Percentiles rank a stretch among this genome's conserved stretches.
These are phyloP conservation scores for Coffea eugenioides DNA, from an alignment of 257 asterid genomes.

Conservation along the genomic window DNA sequence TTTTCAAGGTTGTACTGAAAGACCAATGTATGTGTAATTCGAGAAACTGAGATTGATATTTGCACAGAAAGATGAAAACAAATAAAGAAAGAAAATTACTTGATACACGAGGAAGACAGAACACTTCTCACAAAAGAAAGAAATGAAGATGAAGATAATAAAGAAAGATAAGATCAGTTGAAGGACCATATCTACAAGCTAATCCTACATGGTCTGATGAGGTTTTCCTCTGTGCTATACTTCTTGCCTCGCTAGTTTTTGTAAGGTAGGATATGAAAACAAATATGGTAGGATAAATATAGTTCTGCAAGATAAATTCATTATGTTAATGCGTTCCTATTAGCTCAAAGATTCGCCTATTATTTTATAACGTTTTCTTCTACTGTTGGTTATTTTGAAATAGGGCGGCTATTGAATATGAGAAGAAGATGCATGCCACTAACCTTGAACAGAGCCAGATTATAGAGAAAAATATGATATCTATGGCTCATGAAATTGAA, in stretches of 20 bases:
- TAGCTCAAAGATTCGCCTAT: neutral
- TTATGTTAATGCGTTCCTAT: neutral
- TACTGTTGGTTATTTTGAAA: slow-evolving; percentile 24
- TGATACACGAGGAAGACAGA: neutral
- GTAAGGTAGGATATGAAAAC: neutral
- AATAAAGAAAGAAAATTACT: neutral
- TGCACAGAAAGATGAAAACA: neutral
- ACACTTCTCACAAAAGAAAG: neutral
- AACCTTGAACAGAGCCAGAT: slow-evolving; percentile 53
- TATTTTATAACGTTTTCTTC: neutral
- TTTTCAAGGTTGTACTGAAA: neutral
- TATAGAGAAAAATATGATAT: slow-evolving; percentile 67
- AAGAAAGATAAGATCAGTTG: neutral
- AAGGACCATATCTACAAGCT: neutral
- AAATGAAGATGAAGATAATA: neutral
- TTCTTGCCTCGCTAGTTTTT: neutral
- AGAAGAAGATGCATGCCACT: slow-evolving; percentile 52
- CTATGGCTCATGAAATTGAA: slow-evolving; percentile 62
- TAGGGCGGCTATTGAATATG: slow-evolving; percentile 79
- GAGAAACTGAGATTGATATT: neutral
- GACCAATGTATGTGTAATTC: neutral
- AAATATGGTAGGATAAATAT: neutral
- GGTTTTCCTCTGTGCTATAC: neutral
- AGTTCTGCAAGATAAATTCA: neutral
- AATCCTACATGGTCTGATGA: neutral